Evolutionary conservation across 371 early-diverging fungal genomes (phyloP), one percentile per base, ranked within the genome.

Genomic region (Mortierella sp.): DNA sequence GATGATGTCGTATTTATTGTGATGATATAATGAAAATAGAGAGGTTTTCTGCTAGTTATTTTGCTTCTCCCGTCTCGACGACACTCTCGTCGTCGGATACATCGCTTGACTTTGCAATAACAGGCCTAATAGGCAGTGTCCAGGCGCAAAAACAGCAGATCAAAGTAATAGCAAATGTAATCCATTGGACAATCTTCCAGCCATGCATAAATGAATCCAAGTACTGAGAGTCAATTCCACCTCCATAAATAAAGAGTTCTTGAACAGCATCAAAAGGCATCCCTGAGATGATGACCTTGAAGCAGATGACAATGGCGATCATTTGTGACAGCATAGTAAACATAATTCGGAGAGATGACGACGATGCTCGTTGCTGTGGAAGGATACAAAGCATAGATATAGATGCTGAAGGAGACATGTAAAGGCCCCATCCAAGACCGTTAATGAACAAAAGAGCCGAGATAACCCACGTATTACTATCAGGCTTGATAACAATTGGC

Each of bases 371-470:
- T 56, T 77, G 77, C 61, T 77, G 77, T 17, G 77, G 77, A 12
- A 77, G 61, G n/a, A 77, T 77, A 40, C 77, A 77, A n/a, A 77
- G 70, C 56, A 77, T 67, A 22, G 77, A 77, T 61, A 77, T 77
- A 23, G 77, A 72, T 4, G 77, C 68, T 0, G 77, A 63, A 2
- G 77, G 77, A 2, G 77, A 77, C 6, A 67, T 66, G 64, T 77
- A 77, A 5, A 77, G 77, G 56, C 77, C 77, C 77, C 77, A 77
- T 23, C 77, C 77, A 35, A 77, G 54, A 51, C 77, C 77, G 29
- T 68, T 68, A 17, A 72, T 15, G 31, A 77, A 56, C 68, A 77
- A 51, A 37, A 77, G 72, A 23, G 56, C 29, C 9, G 68, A 68
- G 54, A 68, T 68, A 22, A 29, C 26, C 68, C 68, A 68, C 17